Percentiles rank a stretch among this genome's conserved stretches.
phyloP scores from a whole-genome alignment of 768 basidiomycete genomes.

The Russula earlei region DNA sequence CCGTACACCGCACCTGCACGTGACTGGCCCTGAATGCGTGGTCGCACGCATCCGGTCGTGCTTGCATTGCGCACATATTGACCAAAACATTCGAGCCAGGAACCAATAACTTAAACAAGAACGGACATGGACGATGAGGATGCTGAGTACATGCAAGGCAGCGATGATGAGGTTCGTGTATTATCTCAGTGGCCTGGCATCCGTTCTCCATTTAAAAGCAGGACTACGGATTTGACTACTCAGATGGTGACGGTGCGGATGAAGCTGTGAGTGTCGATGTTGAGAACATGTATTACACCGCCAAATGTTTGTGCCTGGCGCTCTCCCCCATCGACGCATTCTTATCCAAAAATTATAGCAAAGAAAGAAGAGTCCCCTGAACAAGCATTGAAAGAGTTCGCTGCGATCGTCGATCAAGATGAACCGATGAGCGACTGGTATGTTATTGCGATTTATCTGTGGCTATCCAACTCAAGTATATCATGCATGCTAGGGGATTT shows the following conservation, averaged over 20 bases:
- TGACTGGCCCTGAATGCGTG: neutral
- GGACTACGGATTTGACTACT: slow-evolving; percentile 97
- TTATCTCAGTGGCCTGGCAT: slow-evolving; percentile 10
- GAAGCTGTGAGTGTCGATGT: slow-evolving; percentile 78
- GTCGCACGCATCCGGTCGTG: neutral
- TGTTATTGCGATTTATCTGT: slow-evolving; percentile 21
- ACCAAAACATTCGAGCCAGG: neutral
- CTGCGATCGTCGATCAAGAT: slow-evolving; percentile 81
- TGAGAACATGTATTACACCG: slow-evolving; percentile 97
- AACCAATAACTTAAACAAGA: slow-evolving; percentile 12
- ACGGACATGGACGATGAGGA: slow-evolving; percentile 92
- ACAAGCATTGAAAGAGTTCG: slow-evolving; percentile 83
- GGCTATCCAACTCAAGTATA: neutral
- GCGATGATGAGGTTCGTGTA: slow-evolving; percentile 63
- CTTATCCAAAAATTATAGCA: slow-evolving; percentile 37
- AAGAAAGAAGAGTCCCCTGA: slow-evolving; percentile 94
- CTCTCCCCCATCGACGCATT: neutral
- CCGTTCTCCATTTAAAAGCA: slow-evolving; percentile 25
- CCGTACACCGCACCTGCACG: neutral
- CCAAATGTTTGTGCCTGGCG: slow-evolving; percentile 64
- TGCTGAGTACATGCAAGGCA: slow-evolving; percentile 89
- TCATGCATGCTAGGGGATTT: slow-evolving; percentile 69
- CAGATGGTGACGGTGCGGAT: slow-evolving; percentile 78
- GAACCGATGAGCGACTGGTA: slow-evolving; percentile 93
- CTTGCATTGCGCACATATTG: neutral